Conservation (phyloP, 139 green algal genomes). For the Haematococcus sp. region DNA sequence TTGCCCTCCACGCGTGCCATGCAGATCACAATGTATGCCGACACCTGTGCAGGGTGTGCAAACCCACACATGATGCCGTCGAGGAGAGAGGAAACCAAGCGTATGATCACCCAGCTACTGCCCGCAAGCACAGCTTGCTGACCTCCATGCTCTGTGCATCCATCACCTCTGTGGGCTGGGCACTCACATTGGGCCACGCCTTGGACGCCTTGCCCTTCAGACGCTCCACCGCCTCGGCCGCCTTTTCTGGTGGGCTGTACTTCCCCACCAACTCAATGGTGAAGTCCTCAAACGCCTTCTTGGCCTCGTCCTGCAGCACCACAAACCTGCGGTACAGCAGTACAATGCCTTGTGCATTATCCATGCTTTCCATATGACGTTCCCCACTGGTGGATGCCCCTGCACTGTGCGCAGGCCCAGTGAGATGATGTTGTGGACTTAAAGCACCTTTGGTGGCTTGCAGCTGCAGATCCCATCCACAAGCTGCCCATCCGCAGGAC, state of each 20-base stretch:
- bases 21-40: slow-evolving; percentile 50
- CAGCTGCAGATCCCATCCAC: too few species aligned
- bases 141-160: background rate
- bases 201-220: slow-evolving; percentile 35
- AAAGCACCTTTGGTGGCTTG: background rate
- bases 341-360: background rate
- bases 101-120: too few species aligned
- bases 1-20: slow-evolving; percentile 35
- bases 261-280: slow-evolving; percentile 31
- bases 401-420: background rate
- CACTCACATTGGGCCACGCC: slow-evolving; percentile 30
- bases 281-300: slow-evolving; percentile 42
- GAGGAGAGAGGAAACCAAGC: background rate
- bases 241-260: slow-evolving; percentile 31
- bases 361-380: background rate
- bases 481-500: too few species aligned
- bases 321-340: slow-evolving; percentile 41
- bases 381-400: too few species aligned
- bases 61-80: background rate
- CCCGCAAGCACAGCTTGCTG: too few species aligned
- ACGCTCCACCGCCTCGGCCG: slow-evolving; percentile 36
- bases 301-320: slow-evolving; percentile 42
- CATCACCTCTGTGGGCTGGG: background rate
- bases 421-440: background rate
- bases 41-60: slow-evolving; percentile 22